Evolutionary conservation across 345 rosid genomes (phyloP), one percentile per base, ranked within the genome.

Genomic region (Pseudoturritis turrita): DNA sequence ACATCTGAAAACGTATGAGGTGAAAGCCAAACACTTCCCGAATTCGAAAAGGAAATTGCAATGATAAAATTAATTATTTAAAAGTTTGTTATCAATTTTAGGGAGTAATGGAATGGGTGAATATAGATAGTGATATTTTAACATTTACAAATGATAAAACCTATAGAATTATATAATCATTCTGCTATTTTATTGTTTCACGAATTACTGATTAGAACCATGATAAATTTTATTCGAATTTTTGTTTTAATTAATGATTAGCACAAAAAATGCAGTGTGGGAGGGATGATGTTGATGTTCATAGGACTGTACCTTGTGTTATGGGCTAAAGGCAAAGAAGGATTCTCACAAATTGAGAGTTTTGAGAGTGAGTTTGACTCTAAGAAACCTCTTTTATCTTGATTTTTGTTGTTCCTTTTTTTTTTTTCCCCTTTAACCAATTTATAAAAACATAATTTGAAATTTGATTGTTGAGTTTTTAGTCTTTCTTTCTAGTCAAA

Each of bases 311-410:
- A 96, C 77, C 73, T 82, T 15, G 91, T 96, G 73, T 81, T 96
- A 7, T 96, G 99, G 99, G 92, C 95, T 2, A 96, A 96, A 83
- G 83, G 89, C 45, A 96, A 90, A 85, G 98, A 88, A 83, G 74
- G 62, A 7, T 77, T 61, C 75, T 50, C 66, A 3, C 40, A 59
- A 21, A 68, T 15, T 0, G 81, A 77, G 33, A 31, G 52, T 70
- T 62, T 77, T 22, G 84, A 72, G 66, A 71, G 88, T 63, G 86
- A 86, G 84, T 80, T 49, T 56, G 85, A 84, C 51, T 39, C 77
- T 39, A 77, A 73, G 89, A 84, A 83, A 83, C 95, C 91, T 82
- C 92, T 92, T 18, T 68, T 96, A 63, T 81, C 84, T 75, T 91
- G 65, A 78, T 49, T 8, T 26, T 10, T 11, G 7, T 5, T 13